phyloP scores from a whole-genome alignment of 345 rosid species.

The Syzygium grande region DNA sequence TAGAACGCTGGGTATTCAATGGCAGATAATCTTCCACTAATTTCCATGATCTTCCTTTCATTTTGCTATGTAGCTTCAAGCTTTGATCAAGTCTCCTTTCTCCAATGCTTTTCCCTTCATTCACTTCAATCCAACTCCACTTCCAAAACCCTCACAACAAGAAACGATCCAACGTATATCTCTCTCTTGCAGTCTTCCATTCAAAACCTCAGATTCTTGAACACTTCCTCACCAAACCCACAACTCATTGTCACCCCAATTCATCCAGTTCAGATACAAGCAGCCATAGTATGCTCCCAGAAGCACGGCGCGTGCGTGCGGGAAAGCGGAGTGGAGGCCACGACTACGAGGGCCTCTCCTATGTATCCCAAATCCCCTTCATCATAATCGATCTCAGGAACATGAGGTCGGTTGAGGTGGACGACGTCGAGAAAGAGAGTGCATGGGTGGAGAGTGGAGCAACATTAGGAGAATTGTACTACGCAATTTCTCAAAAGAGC shows the following conservation, averaged over 20 bases:
- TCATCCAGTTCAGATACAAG: slow-evolving; percentile 46
- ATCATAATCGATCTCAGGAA: slow-evolving; percentile 40
- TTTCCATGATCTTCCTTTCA: not conserved
- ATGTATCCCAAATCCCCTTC: slow-evolving; percentile 44
- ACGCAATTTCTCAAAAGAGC: slow-evolving; percentile 49
- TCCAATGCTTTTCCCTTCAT: not conserved
- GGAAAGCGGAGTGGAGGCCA: slow-evolving; percentile 69
- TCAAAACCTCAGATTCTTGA: slow-evolving; percentile 41
- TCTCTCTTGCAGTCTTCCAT: slow-evolving; percentile 18
- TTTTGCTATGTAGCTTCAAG: not conserved
- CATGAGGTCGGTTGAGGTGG: slow-evolving; percentile 31
- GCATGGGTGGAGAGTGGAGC: slow-evolving; percentile 81
- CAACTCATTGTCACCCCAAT: slow-evolving; percentile 42
- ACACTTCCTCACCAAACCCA: slow-evolving; percentile 43
- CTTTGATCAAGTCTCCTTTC: not conserved
- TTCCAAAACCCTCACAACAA: not conserved
- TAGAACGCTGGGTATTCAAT: not conserved
- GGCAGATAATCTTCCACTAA: not conserved
- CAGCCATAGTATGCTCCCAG: slow-evolving; percentile 45
- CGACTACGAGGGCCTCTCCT: slow-evolving; percentile 59
- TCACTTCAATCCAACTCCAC: not conserved
- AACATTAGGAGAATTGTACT: slow-evolving; percentile 53
- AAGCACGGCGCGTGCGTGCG: slow-evolving; percentile 26
- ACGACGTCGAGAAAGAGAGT: slow-evolving; percentile 20
- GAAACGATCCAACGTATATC: not conserved